Conservation (phyloP, 257 asterid genomes). For the Scutellaria minor region DNA sequence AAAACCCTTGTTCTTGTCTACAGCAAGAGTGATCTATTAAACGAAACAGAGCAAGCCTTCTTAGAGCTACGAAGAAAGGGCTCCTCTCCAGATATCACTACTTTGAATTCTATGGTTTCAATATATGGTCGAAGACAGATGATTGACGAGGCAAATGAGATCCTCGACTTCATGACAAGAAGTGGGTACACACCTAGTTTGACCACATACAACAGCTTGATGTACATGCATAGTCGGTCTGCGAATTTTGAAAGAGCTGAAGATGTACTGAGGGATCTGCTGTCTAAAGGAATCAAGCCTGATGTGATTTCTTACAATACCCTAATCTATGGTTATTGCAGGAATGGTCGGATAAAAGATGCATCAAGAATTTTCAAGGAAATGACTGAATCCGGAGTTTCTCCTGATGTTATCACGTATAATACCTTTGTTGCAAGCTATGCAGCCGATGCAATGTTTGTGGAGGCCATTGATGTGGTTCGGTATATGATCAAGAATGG, state of each 20-base stretch:
- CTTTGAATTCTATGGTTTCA: constrained; percentile 85
- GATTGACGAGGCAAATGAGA: constrained; percentile 65
- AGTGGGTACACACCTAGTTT: constrained; percentile 73
- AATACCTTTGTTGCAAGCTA: constrained; percentile 79
- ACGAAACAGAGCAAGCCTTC: constrained; percentile 85
- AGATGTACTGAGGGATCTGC: constrained; percentile 66
- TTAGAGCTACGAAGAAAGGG: constrained; percentile 64
- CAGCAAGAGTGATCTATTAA: constrained; percentile 70
- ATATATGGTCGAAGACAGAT: constrained; percentile 85
- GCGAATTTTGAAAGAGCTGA: constrained; percentile 68
- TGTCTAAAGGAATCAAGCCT: constrained; percentile 65
- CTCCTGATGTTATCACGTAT: constrained; percentile 81
- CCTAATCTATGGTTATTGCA: constrained; percentile 80
- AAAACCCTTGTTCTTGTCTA: constrained; percentile 87
- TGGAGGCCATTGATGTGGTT: constrained; percentile 82
- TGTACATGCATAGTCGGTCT: constrained; percentile 88
- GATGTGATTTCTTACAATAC: constrained; percentile 86
- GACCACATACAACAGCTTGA: constrained; percentile 83
- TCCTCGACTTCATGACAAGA: constrained; percentile 59
- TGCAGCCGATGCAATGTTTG: constrained; percentile 76
- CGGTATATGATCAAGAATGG: constrained; percentile 82
- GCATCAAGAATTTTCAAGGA: constrained; percentile 78
- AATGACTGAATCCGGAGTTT: constrained; percentile 63
- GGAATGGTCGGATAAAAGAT: constrained; percentile 76
- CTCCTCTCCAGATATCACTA: constrained; percentile 60